Percentiles rank a stretch among this genome's conserved stretches.
Conservation (phyloP, 306 rosid genomes). For the Begonia peltatifolia region DNA sequence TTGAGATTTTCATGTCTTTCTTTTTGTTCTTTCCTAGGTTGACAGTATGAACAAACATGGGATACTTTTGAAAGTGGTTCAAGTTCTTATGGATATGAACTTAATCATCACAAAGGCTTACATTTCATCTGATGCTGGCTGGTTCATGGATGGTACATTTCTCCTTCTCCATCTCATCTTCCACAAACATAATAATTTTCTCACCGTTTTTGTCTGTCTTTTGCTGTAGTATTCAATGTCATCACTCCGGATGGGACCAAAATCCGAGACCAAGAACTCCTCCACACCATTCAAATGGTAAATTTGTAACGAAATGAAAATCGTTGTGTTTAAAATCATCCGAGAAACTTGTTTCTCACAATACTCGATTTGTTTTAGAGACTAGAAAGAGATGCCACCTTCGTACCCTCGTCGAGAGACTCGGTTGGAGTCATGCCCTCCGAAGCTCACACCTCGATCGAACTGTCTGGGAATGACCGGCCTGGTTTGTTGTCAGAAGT, state of each 20-base stretch:
- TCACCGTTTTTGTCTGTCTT: constrained; percentile 1
- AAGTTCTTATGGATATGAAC: constrained; percentile 80
- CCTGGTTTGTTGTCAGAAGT: constrained; percentile 93
- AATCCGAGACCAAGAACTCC: constrained; percentile 69
- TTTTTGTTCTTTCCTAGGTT: constrained; percentile 28
- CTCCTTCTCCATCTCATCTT: constrained; percentile 6
- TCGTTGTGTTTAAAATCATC: not conserved
- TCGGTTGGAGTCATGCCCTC: constrained; percentile 79
- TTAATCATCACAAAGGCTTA: constrained; percentile 68
- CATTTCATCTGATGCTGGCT: constrained; percentile 85
- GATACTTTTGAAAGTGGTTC: constrained; percentile 76
- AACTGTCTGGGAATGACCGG: constrained; percentile 84
- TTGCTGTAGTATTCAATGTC: constrained; percentile 69
- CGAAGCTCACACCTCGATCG: constrained; percentile 83
- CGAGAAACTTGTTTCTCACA: not conserved
- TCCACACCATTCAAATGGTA: constrained; percentile 77
- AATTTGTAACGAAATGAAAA: constrained; percentile 1
- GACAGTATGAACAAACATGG: constrained; percentile 91
- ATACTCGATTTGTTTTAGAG: constrained; percentile 23
- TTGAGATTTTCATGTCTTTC: not conserved
- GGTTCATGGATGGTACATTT: constrained; percentile 93
- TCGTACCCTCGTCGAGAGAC: constrained; percentile 59
- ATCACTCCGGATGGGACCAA: constrained; percentile 61
- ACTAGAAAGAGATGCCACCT: constrained; percentile 67
- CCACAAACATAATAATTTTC: not conserved